Base-by-base conservation (phyloP, 2,329 filamentous ascomycete species). In the Hymenoscyphus occultus region DNA sequence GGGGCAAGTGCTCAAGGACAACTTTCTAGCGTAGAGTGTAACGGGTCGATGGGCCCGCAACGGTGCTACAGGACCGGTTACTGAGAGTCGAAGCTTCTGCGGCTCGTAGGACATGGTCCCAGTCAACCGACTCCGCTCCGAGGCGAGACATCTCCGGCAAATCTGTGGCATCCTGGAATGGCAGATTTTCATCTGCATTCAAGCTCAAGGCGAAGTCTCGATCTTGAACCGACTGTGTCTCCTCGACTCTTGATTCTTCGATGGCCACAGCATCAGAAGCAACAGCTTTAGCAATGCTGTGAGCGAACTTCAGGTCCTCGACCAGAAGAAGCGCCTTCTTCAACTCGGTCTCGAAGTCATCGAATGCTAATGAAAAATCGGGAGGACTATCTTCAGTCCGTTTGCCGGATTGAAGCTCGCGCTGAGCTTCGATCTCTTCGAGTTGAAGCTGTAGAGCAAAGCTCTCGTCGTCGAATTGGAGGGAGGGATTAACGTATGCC, bases 381-480 rank as follows among this genome's bases (percentile, higher is more conserved):
- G 67, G 70, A 67, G 69, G 67, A 63, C 61, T 67, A 39, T 67
- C 59, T 42, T 71, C 69, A 48, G 48, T 48, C 66, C 67, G 71
- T 68, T 71, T 71, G 54, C 69, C 68, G 56, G 66, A 42, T 66
- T 67, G 65, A 63, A 65, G 62, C 66, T 69, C 59, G 22, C 67
- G 68, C 63, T 71, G 64, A 64, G 68, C 64, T 65, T 69, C 64
- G 31, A 65, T 70, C 59, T 71, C 69, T 62, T 70, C 60, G 62
- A 72, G 64, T 68, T 72, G 66, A 69, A 48, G 42, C 60, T 67
- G n/a, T n/a, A 71, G 63, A 70, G 64, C 67, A 67, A 68, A 68
- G 67, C 62, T 68, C 56, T 72, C 39, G 61, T 72, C 70, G 56
- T 72, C 68, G 48, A 68, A 63, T 63, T 70, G 65, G 56, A 64